These are phyloP conservation scores for Nicotiana attenuata DNA, from an alignment of 257 asterid genomes.

Conservation along the genomic window DNA sequence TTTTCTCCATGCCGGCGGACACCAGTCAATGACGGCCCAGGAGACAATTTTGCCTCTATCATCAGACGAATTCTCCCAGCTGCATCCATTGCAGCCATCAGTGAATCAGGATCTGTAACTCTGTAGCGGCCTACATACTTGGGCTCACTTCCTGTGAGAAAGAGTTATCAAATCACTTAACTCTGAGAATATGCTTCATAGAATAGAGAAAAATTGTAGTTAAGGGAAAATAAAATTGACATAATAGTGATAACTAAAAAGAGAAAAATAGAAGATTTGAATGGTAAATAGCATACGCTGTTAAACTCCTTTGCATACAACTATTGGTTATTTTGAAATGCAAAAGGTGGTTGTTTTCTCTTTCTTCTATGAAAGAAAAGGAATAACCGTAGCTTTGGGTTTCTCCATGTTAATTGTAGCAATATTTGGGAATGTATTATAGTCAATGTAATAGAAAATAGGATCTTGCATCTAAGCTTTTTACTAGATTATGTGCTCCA, in stretches of 20 bases:
- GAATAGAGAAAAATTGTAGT: not conserved
- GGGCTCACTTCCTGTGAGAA: conserved; percentile 69
- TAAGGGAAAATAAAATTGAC: not conserved
- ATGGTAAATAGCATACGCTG: not conserved
- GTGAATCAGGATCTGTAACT: conserved; percentile 85
- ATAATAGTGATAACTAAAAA: not conserved
- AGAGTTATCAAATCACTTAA: not conserved
- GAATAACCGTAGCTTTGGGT: not conserved
- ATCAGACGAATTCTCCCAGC: conserved; percentile 54
- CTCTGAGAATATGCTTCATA: not conserved
- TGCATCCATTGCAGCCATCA: conserved; percentile 75
- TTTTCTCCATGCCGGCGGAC: conserved; percentile 73
- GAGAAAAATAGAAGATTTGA: not conserved
- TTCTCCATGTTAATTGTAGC: not conserved
- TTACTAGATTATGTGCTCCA: not conserved
- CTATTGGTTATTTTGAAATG: not conserved
- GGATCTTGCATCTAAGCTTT: not conserved
- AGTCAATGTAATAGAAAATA: not conserved
- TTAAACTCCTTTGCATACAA: not conserved
- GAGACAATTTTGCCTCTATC: conserved; percentile 77
- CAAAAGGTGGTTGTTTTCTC: not conserved
- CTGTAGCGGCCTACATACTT: conserved; percentile 89
- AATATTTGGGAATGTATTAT: not conserved
- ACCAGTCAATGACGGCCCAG: conserved; percentile 83
- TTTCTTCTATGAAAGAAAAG: conserved; percentile 1